Base-by-base conservation (phyloP, 164 flowering plant species). In the Berberis vulgaris region DNA sequence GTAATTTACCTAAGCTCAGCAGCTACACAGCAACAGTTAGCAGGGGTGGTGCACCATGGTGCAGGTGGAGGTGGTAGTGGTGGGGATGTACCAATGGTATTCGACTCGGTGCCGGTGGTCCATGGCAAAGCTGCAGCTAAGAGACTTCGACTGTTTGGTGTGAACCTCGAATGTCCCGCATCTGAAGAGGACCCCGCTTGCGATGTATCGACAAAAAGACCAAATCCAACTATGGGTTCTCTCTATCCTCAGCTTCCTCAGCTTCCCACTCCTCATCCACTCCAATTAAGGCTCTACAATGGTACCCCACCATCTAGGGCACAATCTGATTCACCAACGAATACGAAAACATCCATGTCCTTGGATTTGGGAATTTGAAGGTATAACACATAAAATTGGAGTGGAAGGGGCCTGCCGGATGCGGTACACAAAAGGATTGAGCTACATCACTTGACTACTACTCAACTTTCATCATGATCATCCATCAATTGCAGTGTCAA, bases 81-180 rank as follows among this genome's bases (percentile, higher is more conserved):
- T 45, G 61, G 69, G 45, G 71, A 67, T 58, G 50, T 59, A 64
- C 75, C 78, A 4, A 67, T 79, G 79, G 91, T 83, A n/a, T 80
- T 79, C 45, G 83, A 83, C 7, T 86, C 92, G 12, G 91, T 86
- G 65, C 95, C 95, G 4, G 87, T 84, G 72, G 95, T 79, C 68
- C 86, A 83, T n/a, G 85, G 85, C 0, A 81, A 79, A 58, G 77
- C 81, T 6, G 85, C 84, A 38, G 80, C 79, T 2, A 87, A 84
- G 77, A 61, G 83, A 57, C 67, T 88, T 2, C 80, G 98, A 84
- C 78, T 92, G 60, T 92, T 92, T 60, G 98, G 98, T 0, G 98
- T 89, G 45, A 86, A 87, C 78, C 79, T 92, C 80, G 98, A 87
- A 10, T 89, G 93, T 64, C 87, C 91, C 59, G 77, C 73, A 5